Conservation (phyloP, 2,329 filamentous ascomycete genomes). For the Aspergillus sp. region DNA sequence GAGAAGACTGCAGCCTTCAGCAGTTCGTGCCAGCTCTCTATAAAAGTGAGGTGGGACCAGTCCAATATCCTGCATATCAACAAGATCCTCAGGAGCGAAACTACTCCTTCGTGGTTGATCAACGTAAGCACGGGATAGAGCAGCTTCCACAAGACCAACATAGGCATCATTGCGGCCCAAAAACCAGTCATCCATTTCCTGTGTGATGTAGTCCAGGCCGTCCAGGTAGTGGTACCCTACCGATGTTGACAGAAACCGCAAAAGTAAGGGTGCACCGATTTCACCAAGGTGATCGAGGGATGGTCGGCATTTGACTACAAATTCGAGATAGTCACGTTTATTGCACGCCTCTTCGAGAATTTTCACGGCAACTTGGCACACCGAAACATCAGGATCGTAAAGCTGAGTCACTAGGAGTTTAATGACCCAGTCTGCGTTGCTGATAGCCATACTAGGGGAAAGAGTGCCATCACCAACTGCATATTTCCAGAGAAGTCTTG, state of each 20-base stretch:
- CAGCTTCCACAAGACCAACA: slow-evolving; percentile 91
- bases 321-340: slow-evolving; percentile 82
- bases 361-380: slow-evolving; percentile 93
- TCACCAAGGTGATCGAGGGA: slow-evolving; percentile 93
- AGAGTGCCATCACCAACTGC: slow-evolving; percentile 55
- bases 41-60: slow-evolving; percentile 96
- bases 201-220: slow-evolving; percentile 95
- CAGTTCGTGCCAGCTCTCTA: slow-evolving; percentile 84
- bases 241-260: slow-evolving; percentile 91
- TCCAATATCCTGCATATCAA: slow-evolving; percentile 55
- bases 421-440: slow-evolving; percentile 91
- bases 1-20: slow-evolving; percentile 84
- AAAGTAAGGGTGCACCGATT: slow-evolving; percentile 85
- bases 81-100: slow-evolving; percentile 50
- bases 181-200: slow-evolving; percentile 99
- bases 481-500: slow-evolving; percentile 81
- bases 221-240: slow-evolving; percentile 97
- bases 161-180: slow-evolving; percentile 95
- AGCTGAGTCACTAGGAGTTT: slow-evolving; percentile 95
- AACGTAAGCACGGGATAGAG: slow-evolving; percentile 75
- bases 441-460: slow-evolving; percentile 37
- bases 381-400: slow-evolving; percentile 94
- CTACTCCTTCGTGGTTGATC: slow-evolving; percentile 47
- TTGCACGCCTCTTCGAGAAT: slow-evolving; percentile 98
- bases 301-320: slow-evolving; percentile 92